Base-by-base conservation (phyloP, 2,329 filamentous ascomycete genomes). In the Aspergillus piperis region DNA sequence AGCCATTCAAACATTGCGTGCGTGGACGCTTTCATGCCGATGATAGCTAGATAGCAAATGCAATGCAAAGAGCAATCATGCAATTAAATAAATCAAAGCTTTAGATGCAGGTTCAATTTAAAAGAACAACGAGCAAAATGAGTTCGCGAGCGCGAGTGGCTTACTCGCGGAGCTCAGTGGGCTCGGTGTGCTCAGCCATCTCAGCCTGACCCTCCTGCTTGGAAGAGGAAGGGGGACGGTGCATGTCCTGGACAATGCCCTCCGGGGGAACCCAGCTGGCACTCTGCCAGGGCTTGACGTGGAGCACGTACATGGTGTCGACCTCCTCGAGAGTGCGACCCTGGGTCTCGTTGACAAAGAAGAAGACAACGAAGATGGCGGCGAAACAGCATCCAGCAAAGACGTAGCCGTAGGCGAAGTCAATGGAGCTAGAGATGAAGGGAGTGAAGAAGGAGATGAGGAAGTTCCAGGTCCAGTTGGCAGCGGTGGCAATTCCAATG, bases 401-500 rank as follows among this genome's bases (percentile, higher is more conserved):
- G 49, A 94, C 86, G 66, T 92, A 91, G 11, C 90, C 90, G 72
- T 92, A 92, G 19, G 83, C 82, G 76, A 89, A 93, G 68, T 90
- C 85, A 59, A 93, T 93, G 8, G 85, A 82, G 0, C 80, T 78
- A 1, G 87, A 89, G 72, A 93, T 92, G 75, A 92, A 92, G 0
- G 90, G 88, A 0, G 90, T 92, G 80, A 93, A 92, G 82, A 93
- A 93, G 0, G 85, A 86, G 64, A 90, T 81, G 68, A 90, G 76
- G 76, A 92, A 92, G 74, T 91, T 90, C 87, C 87, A 91, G 32
- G 78, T 75, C 90, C 90, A 94, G 77, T 94, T 94, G 39, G 89
- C 86, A 2, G 89, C 86, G 5, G 90, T 92, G 15, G 90, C 88
- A 23, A 93, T 78, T 11, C 90, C 90, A 83, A 92, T 91, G 65